A percentile compares a stretch with the other conserved stretches of the same genome.
Conservation (phyloP, 2,329 filamentous ascomycete genomes). For the Plectosphaerella cucumerina region DNA sequence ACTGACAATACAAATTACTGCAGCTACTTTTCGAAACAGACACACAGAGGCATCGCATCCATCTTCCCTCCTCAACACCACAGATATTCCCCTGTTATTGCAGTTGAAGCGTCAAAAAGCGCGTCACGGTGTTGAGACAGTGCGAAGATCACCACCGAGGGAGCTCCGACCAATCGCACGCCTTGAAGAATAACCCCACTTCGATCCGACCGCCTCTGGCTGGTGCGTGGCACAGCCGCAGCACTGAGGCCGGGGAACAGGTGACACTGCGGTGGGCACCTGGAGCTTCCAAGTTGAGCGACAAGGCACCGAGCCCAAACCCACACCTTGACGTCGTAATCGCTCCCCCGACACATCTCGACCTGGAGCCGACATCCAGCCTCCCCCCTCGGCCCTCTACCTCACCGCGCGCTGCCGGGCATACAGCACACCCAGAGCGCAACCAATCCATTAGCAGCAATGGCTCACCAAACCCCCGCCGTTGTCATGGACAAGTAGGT, state of each 20-base stretch:
- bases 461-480: constrained; percentile 98
- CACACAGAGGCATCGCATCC: too few species aligned
- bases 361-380: constrained; percentile 3
- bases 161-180: not conserved
- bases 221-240: constrained; percentile 11
- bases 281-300: constrained; percentile 1
- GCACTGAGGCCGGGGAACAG: not conserved
- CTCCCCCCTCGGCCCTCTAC: not conserved
- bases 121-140: not conserved
- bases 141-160: not conserved
- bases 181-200: not conserved
- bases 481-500: constrained; percentile 99
- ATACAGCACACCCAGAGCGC: constrained; percentile 3
- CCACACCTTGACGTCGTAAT: constrained; percentile 15
- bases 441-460: constrained; percentile 30
- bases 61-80: too few species aligned
- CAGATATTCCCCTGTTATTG: not conserved
- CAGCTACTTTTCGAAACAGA: too few species aligned
- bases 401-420: not conserved
- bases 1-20: too few species aligned
- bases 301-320: constrained; percentile 12
- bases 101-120: not conserved
- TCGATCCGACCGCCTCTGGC: constrained; percentile 5
- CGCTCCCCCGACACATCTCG: constrained; percentile 10
- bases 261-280: constrained; percentile 7